Percentiles rank a stretch among this genome's conserved stretches.
Evolutionary conservation across 257 asterid genomes (phyloP).

Genomic region (Capsicum pubescens): DNA sequence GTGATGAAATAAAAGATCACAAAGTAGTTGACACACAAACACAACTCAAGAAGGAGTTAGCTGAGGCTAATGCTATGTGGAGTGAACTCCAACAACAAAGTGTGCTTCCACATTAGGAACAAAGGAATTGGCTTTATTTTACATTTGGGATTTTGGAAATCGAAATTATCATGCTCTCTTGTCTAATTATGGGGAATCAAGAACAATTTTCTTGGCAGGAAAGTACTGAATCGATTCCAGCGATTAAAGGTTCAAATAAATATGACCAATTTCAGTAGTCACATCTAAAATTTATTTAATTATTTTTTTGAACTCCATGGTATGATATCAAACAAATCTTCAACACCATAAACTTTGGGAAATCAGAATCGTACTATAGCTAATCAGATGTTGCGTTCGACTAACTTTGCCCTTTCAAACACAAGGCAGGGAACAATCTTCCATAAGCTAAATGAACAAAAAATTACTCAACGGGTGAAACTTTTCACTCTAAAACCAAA

Average conservation of each 20-base stretch:
- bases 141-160: not conserved
- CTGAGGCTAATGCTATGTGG: not conserved
- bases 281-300: not conserved
- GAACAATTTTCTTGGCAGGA: not conserved
- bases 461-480: constrained; percentile 2
- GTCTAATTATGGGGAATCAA: not conserved
- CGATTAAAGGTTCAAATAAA: not conserved
- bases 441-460: not conserved
- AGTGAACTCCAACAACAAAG: not conserved
- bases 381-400: not conserved
- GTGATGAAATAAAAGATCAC: not conserved
- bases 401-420: not conserved
- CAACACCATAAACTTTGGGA: not conserved
- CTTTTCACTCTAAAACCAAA: constrained; percentile 3
- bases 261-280: not conserved
- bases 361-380: not conserved
- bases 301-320: not conserved
- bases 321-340: not conserved
- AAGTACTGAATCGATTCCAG: not conserved
- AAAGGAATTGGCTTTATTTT: not conserved
- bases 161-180: not conserved
- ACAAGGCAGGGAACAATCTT: not conserved
- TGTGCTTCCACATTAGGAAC: not conserved
- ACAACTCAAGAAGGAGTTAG: not conserved
- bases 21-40: not conserved